Conservation (phyloP, 2,329 filamentous ascomycete species). For the Coniochaeta sp. region DNA sequence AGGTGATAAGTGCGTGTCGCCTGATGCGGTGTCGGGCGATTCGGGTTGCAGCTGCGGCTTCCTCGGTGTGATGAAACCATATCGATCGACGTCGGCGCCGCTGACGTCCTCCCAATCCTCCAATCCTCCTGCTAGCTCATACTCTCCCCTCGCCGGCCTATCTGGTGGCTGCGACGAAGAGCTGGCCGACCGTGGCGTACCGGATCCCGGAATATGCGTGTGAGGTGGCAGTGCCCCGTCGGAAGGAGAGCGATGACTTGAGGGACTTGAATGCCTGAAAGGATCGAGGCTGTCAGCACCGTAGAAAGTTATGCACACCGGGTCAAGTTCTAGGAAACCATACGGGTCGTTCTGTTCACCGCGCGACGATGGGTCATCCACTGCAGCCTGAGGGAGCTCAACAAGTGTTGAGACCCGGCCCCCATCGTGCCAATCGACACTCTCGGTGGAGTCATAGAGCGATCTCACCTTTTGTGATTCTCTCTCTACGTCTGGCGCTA, state of each 20-base stretch:
- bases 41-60: slow-evolving; percentile 32
- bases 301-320: slow-evolving; percentile 13
- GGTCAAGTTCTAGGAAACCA: slow-evolving; percentile 40
- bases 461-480: slow-evolving; percentile 62
- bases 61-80: slow-evolving; percentile 54
- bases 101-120: slow-evolving; percentile 63
- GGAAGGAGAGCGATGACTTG: slow-evolving; percentile 1
- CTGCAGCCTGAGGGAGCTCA: slow-evolving; percentile 40
- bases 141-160: slow-evolving; percentile 27
- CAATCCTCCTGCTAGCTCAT: slow-evolving; percentile 49
- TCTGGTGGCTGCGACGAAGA: slow-evolving; percentile 34
- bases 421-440: slow-evolving; percentile 45
- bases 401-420: slow-evolving; percentile 35
- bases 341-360: slow-evolving; percentile 48
- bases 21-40: slow-evolving; percentile 32
- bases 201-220: slow-evolving; percentile 19
- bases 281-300: slow-evolving; percentile 14
- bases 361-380: slow-evolving; percentile 39
- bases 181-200: slow-evolving; percentile 32
- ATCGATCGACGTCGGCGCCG: slow-evolving; percentile 55
- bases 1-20: slow-evolving; percentile 27
- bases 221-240: slow-evolving; percentile 13
- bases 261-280: background rate
- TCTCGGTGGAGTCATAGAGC: slow-evolving; percentile 52
- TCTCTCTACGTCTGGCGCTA: slow-evolving; percentile 49